These are phyloP conservation scores for Talaromyces nanjingensis DNA, from an alignment of 495 filamentous ascomycete species.

Conservation along the genomic window DNA sequence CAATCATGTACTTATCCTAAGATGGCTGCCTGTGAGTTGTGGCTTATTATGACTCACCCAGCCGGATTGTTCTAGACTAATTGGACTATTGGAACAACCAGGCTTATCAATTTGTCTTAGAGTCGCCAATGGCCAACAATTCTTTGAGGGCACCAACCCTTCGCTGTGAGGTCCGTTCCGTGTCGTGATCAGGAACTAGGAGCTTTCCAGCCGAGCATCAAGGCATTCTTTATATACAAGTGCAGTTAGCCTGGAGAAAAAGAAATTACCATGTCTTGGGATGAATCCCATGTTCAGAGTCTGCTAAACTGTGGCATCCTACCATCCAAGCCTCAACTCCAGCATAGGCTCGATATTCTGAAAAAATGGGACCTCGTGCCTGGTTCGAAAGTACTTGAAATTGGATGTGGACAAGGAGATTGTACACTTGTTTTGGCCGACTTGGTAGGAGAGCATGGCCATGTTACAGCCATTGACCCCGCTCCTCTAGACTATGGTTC, in stretches of 20 bases:
- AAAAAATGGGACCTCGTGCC: conserved; percentile 28
- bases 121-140: too few species aligned
- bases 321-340: conserved; percentile 23
- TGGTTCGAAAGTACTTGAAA: conserved; percentile 39
- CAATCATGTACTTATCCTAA: too few species aligned
- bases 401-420: conserved; percentile 51
- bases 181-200: background rate
- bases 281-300: background rate
- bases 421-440: conserved; percentile 39
- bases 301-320: background rate
- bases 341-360: conserved; percentile 35
- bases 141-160: too few species aligned
- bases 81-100: too few species aligned
- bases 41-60: too few species aligned
- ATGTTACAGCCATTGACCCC: conserved; percentile 43
- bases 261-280: background rate
- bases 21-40: too few species aligned
- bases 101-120: too few species aligned
- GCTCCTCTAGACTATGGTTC: conserved; percentile 41
- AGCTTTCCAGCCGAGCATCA: background rate
- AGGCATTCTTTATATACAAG: background rate
- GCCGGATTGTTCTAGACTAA: too few species aligned
- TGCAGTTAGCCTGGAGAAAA: background rate
- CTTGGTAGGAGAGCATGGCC: conserved; percentile 32
- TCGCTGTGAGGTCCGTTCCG: background rate